These are phyloP conservation scores for Penicillium sp. DNA, from an alignment of 2,329 filamentous ascomycete species.

Conservation along the genomic window DNA sequence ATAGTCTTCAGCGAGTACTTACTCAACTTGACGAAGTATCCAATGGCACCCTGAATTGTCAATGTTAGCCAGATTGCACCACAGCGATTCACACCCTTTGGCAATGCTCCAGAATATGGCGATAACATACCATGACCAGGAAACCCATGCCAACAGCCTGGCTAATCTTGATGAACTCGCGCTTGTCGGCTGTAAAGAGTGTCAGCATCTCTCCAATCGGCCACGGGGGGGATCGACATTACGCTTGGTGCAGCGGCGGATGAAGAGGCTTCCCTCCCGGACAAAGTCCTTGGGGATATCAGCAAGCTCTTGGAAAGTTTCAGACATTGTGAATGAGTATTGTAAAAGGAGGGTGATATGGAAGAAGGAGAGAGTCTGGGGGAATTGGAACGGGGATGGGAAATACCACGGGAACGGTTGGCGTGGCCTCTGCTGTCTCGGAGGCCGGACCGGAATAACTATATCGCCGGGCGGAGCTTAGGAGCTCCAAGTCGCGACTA, in stretches of 20 bases:
- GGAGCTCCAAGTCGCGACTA: constrained; percentile 12
- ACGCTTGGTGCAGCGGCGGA: constrained; percentile 58
- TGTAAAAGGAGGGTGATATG: constrained; percentile 7
- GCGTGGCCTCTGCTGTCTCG: constrained; percentile 16
- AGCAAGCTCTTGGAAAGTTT: constrained; percentile 66
- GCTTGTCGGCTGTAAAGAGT: constrained; percentile 58
- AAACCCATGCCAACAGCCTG: constrained; percentile 67
- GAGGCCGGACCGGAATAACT: constrained; percentile 4
- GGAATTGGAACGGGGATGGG: constrained; percentile 11
- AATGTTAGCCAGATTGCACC: constrained; percentile 19
- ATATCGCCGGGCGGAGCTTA: constrained; percentile 10
- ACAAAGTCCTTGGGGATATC: constrained; percentile 64
- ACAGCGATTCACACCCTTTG: not conserved
- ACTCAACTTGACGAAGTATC: constrained; percentile 67
- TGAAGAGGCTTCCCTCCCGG: constrained; percentile 56
- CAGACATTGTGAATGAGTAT: constrained; percentile 52
- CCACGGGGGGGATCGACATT: constrained; percentile 32
- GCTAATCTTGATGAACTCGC: constrained; percentile 66
- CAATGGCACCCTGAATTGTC: constrained; percentile 55
- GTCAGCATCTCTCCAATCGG: constrained; percentile 20
- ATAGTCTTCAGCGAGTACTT: constrained; percentile 36
- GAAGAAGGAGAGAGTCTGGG: constrained; percentile 8
- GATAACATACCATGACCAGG: constrained; percentile 57
- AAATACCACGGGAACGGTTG: constrained; percentile 20
- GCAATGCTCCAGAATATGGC: not conserved